Conservation (phyloP, 768 basidiomycete species). For the Ephemerocybe angulata region DNA sequence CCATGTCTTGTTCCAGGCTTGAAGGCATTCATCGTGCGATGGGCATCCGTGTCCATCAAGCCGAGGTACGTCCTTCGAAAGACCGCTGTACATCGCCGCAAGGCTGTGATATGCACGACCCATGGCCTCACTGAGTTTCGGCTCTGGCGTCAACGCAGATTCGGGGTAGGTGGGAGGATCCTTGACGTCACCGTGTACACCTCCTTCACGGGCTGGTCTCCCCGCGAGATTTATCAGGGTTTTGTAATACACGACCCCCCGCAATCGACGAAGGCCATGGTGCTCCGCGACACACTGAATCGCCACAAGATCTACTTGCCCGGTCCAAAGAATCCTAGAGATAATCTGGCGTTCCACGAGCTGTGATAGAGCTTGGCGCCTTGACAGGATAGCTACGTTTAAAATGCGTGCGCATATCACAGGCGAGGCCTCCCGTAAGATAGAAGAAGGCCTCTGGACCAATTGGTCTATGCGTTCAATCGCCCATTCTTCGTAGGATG, state of each 20-base stretch:
- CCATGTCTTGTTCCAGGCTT: conserved; percentile 52
- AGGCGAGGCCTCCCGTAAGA: conserved; percentile 27
- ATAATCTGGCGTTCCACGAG: conserved; percentile 49
- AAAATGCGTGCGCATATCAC: conserved; percentile 44
- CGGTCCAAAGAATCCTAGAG: conserved; percentile 51
- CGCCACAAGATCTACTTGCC: conserved; percentile 40
- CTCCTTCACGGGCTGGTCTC: background rate
- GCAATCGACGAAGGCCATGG: conserved; percentile 31
- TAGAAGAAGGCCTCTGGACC: conserved; percentile 26
- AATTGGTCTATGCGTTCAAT: conserved; percentile 38
- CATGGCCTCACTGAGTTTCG: too few relatives aligned
- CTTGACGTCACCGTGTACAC: background rate
- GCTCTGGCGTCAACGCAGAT: too few relatives aligned
- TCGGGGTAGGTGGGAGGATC: too few relatives aligned
- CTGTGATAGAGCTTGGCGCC: conserved; percentile 43
- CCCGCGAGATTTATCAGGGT: conserved; percentile 36
- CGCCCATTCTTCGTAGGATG: conserved; percentile 42
- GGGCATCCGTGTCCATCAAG: conserved; percentile 43
- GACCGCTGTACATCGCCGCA: conserved; percentile 48
- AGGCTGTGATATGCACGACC: conserved; percentile 50
- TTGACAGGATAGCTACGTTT: conserved; percentile 47
- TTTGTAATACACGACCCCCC: conserved; percentile 55
- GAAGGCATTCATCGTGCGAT: conserved; percentile 47
- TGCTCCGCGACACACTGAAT: conserved; percentile 46
- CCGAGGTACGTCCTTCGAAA: conserved; percentile 45